Base-by-base conservation (phyloP, 2,329 filamentous ascomycete species). In the Pseudogymnoascus sp. region DNA sequence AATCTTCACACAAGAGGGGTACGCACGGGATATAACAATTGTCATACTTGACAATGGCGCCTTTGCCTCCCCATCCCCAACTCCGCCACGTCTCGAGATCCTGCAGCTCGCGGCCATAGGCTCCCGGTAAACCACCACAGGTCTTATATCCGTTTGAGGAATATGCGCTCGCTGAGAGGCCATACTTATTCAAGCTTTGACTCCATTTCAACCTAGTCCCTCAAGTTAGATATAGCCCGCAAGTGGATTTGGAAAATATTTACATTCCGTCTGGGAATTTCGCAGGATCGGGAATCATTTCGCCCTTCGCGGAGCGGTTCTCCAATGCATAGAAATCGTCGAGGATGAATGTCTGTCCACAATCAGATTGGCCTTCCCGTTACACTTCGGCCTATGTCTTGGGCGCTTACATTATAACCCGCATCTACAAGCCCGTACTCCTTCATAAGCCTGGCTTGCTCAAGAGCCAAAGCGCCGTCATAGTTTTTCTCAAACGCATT, bases 21-120 rank as follows among this genome's bases (percentile, higher is more conserved):
- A 56, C 25, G 44, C 66, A 68, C 11, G 68, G 69, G 4, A 70
- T 69, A 53, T 69, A 70, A 60, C 69, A 70, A 34, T 70, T 70
- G 65, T 70, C 69, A 42, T 70, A 69, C 62, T 70, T 70, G 23
- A 70, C 59, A 61, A 69, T 69, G 36, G 65, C 60, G 5, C 50
- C 50, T 56, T 56, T 21, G 8, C 50, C 50, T 36, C 50, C 50
- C 36, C 65, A 65, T 23, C 69, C 67, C 69, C 69, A 70, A 10
- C 64, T 64, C 4, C 38, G 37, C 62, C 64, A 69, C 1, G 67
- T 69, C 56, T 68, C 59, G 1, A 67, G 36, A 59, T 70, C 69
- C 34, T 68, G 67, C 16, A 62, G 11, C 63, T 70, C 69, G 38
- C 63, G 62, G 8, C 68, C 69, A 18, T 66, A 69, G 8, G 66